phyloP scores from a whole-genome alignment of 2,329 filamentous ascomycete genomes.

The Triangularia setosa region DNA sequence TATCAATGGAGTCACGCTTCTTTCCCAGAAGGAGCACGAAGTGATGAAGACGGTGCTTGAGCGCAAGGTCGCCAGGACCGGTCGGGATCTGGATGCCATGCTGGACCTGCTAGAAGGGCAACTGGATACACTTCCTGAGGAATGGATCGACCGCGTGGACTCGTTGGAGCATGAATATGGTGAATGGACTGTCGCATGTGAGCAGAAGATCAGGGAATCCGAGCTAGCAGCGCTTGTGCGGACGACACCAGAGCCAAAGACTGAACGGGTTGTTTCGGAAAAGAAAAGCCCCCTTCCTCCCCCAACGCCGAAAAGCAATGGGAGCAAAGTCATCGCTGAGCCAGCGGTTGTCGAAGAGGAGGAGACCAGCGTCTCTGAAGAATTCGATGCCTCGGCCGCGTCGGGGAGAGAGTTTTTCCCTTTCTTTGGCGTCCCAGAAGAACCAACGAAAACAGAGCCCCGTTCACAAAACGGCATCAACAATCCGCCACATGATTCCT shows the following conservation, averaged over 20 bases:
- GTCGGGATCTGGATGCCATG: conserved; percentile 74
- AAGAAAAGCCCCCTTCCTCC: not conserved
- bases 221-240: conserved; percentile 42
- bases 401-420: not conserved
- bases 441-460: not conserved
- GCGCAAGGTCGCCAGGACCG: conserved; percentile 65
- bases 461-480: not conserved
- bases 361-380: not conserved
- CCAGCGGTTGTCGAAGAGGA: not conserved
- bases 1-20: conserved; percentile 6
- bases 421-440: not conserved
- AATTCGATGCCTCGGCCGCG: not conserved
- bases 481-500: not conserved
- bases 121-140: conserved; percentile 77
- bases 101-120: conserved; percentile 81
- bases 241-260: conserved; percentile 4
- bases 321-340: not conserved
- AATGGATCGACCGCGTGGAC: conserved; percentile 87
- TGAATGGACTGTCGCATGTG: conserved; percentile 75
- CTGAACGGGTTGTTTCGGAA: not conserved
- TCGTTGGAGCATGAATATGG: conserved; percentile 71
- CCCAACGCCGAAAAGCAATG: not conserved
- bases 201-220: conserved; percentile 66
- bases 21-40: conserved; percentile 47
- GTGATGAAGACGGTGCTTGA: conserved; percentile 63